These are phyloP conservation scores for Saprolegnia diclina DNA, from an alignment of 352 stramenopile genomes.

Conservation along the genomic window DNA sequence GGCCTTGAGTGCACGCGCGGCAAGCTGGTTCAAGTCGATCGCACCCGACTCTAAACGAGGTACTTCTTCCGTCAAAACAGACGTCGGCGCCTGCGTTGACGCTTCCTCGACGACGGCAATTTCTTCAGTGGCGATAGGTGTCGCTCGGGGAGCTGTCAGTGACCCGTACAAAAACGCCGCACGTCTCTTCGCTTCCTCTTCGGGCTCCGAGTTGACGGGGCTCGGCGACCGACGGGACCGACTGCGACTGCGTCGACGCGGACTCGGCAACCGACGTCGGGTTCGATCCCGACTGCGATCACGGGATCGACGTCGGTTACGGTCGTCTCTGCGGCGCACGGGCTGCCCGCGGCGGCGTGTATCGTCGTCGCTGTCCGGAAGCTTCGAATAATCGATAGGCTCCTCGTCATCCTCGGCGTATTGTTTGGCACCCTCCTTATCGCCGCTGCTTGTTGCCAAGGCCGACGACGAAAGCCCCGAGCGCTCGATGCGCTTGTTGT, in stretches of 20 bases:
- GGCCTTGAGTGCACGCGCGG: slow-evolving; percentile 61
- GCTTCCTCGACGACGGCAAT: neutral
- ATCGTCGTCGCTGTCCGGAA: slow-evolving; percentile 45
- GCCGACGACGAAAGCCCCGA: neutral
- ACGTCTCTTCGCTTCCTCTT: slow-evolving; percentile 16
- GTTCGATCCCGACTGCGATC: slow-evolving; percentile 25
- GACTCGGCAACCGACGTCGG: slow-evolving; percentile 16
- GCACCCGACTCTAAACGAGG: slow-evolving; percentile 1
- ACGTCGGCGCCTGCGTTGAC: neutral
- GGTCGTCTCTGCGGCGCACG: neutral
- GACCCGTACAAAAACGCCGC: slow-evolving; percentile 20
- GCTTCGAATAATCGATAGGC: slow-evolving; percentile 72
- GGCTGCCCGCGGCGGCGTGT: neutral
- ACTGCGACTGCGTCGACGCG: neutral
- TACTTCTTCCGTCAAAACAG: neutral
- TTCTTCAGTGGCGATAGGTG: neutral
- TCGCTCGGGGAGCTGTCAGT: neutral
- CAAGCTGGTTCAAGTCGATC: slow-evolving; percentile 69
- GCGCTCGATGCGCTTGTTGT: slow-evolving; percentile 7
- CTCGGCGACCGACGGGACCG: neutral
- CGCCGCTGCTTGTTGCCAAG: slow-evolving; percentile 23
- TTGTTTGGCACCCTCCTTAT: slow-evolving; percentile 15
- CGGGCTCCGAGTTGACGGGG: neutral
- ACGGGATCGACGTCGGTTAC: slow-evolving; percentile 28
- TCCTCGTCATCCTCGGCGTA: slow-evolving; percentile 46